phyloP scores from a whole-genome alignment of 164 flowering plant species.

The Akebia trifoliata region DNA sequence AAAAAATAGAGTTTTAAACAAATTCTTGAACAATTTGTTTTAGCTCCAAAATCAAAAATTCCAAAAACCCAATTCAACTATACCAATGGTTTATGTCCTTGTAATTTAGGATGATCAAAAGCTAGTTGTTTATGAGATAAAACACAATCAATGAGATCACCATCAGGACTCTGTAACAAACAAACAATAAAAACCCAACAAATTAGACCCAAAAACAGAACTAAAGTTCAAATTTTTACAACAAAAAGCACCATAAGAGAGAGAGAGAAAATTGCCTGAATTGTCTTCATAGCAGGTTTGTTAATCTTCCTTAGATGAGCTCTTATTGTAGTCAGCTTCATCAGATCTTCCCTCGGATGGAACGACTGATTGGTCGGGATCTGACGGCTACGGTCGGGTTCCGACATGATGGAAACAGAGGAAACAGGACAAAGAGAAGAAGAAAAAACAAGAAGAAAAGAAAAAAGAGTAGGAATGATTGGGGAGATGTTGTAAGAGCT shows the following conservation, averaged over 20 bases:
- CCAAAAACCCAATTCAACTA: slow-evolving; percentile 4
- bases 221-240: neutral
- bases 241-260: slow-evolving; percentile 3
- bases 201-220: neutral
- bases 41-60: neutral
- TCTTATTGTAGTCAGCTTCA: slow-evolving; percentile 53
- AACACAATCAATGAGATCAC: slow-evolving; percentile 92
- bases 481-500: slow-evolving; percentile 40
- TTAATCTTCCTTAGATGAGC: slow-evolving; percentile 69
- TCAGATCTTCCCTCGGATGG: slow-evolving; percentile 44
- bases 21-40: neutral
- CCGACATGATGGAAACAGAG: slow-evolving; percentile 1
- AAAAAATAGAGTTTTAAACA: neutral
- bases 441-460: slow-evolving; percentile 37
- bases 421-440: slow-evolving; percentile 35
- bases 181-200: slow-evolving; percentile 2
- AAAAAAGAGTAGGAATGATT: slow-evolving; percentile 42
- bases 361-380: slow-evolving; percentile 37
- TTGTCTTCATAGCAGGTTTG: slow-evolving; percentile 79
- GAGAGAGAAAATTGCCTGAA: slow-evolving; percentile 41
- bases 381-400: neutral
- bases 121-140: slow-evolving; percentile 86
- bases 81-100: slow-evolving; percentile 84
- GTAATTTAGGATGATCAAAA: slow-evolving; percentile 90
- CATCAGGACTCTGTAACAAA: slow-evolving; percentile 84